Conservation (phyloP, 2,329 filamentous ascomycete species). For the Fusarium pseudograminearum region DNA sequence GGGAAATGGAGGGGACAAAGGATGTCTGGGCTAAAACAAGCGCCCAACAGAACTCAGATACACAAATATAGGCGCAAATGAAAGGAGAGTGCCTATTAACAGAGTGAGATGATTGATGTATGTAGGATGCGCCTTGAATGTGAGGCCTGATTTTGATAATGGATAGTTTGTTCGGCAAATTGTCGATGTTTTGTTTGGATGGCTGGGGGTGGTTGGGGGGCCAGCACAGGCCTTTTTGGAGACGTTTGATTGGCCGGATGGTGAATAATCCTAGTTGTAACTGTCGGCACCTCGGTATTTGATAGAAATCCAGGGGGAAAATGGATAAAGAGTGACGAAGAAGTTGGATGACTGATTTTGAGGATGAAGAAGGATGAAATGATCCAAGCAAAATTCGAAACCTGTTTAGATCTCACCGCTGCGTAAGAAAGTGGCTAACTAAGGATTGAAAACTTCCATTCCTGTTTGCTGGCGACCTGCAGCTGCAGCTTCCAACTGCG, state of each 20-base stretch:
- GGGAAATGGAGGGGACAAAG: slow-evolving; percentile 10
- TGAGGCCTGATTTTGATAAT: slow-evolving; percentile 29
- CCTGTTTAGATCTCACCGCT: slow-evolving; percentile 15
- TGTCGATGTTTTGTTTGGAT: slow-evolving; percentile 12
- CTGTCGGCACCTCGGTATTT: neutral
- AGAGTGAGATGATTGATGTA: slow-evolving; percentile 1
- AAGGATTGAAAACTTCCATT: slow-evolving; percentile 5
- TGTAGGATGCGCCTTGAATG: slow-evolving; percentile 30
- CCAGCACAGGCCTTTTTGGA: slow-evolving; percentile 30
- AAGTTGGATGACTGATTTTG: neutral
- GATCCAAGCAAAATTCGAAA: neutral
- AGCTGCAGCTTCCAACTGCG: slow-evolving; percentile 32
- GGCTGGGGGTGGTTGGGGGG: slow-evolving; percentile 35
- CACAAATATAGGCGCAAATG: slow-evolving; percentile 12
- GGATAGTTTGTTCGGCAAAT: slow-evolving; percentile 20
- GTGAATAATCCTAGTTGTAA: slow-evolving; percentile 16
- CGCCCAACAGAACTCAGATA: slow-evolving; percentile 33
- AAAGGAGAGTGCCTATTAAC: slow-evolving; percentile 1
- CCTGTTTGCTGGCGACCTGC: slow-evolving; percentile 6
- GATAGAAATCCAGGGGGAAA: neutral
- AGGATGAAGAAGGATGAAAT: neutral
- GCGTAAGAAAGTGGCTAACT: slow-evolving; percentile 14
- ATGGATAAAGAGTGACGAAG: neutral
- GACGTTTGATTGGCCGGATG: slow-evolving; percentile 25
- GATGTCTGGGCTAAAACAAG: slow-evolving; percentile 22